Percentiles rank a stretch among this genome's conserved stretches.
These are phyloP conservation scores for Aspergillus carbonarius DNA, from an alignment of 2,329 filamentous ascomycete species.

Conservation along the genomic window DNA sequence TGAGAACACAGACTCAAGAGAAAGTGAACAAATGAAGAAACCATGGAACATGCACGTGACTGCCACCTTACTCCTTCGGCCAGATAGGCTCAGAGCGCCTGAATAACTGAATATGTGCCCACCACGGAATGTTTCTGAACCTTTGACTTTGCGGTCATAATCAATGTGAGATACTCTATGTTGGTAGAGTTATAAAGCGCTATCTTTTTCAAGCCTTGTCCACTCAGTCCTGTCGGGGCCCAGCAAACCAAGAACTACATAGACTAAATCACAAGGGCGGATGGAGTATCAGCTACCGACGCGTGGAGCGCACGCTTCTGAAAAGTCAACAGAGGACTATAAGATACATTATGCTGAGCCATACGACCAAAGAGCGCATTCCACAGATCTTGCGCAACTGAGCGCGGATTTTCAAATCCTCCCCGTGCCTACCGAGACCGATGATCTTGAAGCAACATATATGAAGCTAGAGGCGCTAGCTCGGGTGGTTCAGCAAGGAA, in stretches of 20 bases:
- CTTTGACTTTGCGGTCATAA: not conserved
- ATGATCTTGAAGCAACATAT: slow-evolving; percentile 19
- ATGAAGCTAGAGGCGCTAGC: slow-evolving; percentile 19
- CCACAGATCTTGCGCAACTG: slow-evolving; percentile 3
- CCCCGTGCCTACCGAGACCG: slow-evolving; percentile 14
- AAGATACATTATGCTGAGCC: not conserved
- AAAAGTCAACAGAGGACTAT: not conserved
- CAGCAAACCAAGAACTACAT: not conserved
- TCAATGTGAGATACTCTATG: not conserved
- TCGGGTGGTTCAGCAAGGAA: slow-evolving; percentile 13
- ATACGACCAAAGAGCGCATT: not conserved
- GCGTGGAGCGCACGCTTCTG: not conserved
- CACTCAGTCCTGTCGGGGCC: not conserved
- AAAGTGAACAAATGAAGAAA: not conserved
- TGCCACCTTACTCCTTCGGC: not conserved
- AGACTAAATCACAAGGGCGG: not conserved
- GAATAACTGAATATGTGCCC: not conserved
- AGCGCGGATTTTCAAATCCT: slow-evolving; percentile 11
- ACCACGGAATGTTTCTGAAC: not conserved
- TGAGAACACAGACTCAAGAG: too few species aligned
- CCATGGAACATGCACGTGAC: not conserved
- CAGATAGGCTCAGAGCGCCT: not conserved
- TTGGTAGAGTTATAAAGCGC: not conserved
- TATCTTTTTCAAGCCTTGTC: not conserved
- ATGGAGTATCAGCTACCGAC: slow-evolving; percentile 2